A percentile compares a stretch with the other conserved stretches of the same genome.
These are phyloP conservation scores for Fusarium bactridioides DNA, from an alignment of 2,329 filamentous ascomycete genomes.

Conservation along the genomic window DNA sequence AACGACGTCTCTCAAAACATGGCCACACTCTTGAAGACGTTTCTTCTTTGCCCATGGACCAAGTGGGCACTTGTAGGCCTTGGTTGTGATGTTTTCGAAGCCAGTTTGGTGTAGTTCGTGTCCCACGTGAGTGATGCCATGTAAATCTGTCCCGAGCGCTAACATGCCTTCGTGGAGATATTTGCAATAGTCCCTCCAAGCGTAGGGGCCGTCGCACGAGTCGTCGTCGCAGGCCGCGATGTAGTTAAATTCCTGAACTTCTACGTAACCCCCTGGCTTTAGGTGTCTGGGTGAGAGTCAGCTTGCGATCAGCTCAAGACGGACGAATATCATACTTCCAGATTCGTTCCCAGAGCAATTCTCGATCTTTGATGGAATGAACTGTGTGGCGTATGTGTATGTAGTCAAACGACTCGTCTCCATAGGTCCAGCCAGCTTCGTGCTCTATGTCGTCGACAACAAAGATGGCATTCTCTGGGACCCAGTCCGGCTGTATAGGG, in stretches of 20 bases:
- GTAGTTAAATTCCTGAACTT: conserved; percentile 58
- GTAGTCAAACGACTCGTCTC: conserved; percentile 56
- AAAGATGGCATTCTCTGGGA: conserved; percentile 60
- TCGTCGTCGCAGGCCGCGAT: conserved; percentile 54
- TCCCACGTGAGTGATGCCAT: conserved; percentile 49
- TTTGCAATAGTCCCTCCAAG: conserved; percentile 55
- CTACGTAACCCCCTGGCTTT: conserved; percentile 61
- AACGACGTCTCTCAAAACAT: conserved; percentile 54
- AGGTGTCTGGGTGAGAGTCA: conserved; percentile 50
- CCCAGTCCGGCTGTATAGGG: conserved; percentile 60
- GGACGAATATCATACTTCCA: conserved; percentile 47
- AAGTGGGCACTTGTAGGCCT: conserved; percentile 57
- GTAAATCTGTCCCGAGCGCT: conserved; percentile 52
- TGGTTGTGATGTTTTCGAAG: conserved; percentile 51
- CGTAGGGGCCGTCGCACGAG: conserved; percentile 54
- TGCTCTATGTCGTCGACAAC: conserved; percentile 62
- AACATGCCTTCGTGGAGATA: conserved; percentile 53
- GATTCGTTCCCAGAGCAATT: conserved; percentile 52
- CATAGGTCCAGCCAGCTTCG: conserved; percentile 58
- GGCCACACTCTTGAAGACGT: conserved; percentile 54
- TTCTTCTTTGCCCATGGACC: conserved; percentile 57
- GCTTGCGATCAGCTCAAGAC: neutral
- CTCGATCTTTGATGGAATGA: conserved; percentile 54
- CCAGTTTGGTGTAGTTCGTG: conserved; percentile 51
- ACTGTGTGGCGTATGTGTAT: conserved; percentile 59